Conservation (phyloP, 352 stramenopile species). For the Globisporangium camurandrum region DNA sequence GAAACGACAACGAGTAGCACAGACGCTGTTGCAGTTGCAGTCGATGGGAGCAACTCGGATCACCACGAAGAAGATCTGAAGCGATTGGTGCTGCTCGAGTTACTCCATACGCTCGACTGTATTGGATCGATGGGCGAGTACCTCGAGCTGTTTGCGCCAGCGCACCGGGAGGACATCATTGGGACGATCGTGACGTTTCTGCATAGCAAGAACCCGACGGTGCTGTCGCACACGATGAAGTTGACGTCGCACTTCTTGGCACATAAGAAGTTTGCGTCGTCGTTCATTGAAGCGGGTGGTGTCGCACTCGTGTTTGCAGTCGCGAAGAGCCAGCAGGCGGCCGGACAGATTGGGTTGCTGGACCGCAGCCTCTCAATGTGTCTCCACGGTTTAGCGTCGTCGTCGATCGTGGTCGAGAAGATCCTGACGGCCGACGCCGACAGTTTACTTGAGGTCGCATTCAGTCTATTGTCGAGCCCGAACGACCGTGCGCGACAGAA, state of each 20-base stretch:
- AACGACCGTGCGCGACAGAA: conserved; percentile 80
- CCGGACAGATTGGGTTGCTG: conserved; percentile 46
- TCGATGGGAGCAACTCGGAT: conserved; percentile 32
- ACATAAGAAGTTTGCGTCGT: conserved; percentile 82
- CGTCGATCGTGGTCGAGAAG: conserved; percentile 66
- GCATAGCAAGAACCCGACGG: conserved; percentile 72
- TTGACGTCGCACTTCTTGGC: conserved; percentile 79
- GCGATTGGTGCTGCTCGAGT: conserved; percentile 70
- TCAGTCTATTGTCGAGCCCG: conserved; percentile 57
- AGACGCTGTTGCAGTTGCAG: conserved; percentile 8
- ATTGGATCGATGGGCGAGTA: conserved; percentile 82
- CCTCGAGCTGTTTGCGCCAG: conserved; percentile 73
- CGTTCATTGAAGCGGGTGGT: conserved; percentile 63
- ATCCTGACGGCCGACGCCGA: conserved; percentile 51
- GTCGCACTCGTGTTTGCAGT: conserved; percentile 65
- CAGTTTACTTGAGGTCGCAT: conserved; percentile 51
- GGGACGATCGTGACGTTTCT: conserved; percentile 79
- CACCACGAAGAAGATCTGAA: conserved; percentile 77
- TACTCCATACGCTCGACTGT: conserved; percentile 79
- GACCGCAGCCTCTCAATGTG: conserved; percentile 83
- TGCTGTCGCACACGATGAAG: conserved; percentile 78
- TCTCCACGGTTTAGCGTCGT: conserved; percentile 77
- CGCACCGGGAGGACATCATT: conserved; percentile 78
- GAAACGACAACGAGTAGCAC: background rate
- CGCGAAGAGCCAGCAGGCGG: conserved; percentile 45